These are phyloP conservation scores for Alnus rubra DNA, from an alignment of 306 rosid genomes.

Conservation along the genomic window DNA sequence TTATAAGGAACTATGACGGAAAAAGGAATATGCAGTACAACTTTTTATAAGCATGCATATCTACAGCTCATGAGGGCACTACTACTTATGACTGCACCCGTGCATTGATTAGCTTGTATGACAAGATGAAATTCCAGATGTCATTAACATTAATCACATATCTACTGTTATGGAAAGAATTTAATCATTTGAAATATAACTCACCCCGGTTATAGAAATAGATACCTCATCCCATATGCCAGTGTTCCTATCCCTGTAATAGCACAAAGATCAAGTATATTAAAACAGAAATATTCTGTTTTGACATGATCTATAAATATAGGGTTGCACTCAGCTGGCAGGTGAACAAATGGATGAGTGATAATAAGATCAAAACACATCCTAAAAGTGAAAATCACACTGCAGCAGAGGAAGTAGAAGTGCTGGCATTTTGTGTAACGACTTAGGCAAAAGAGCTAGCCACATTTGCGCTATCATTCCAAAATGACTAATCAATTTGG, in stretches of 20 bases:
- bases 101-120: not conserved
- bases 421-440: not conserved
- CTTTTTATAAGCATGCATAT: conserved; percentile 3
- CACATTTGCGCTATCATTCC: no score
- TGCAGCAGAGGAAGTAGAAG: not conserved
- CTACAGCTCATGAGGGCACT: not conserved
- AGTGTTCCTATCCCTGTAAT: conserved; percentile 91
- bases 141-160: not conserved
- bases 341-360: not conserved
- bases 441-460: no score
- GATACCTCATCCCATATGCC: conserved; percentile 99
- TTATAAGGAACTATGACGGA: not conserved
- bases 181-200: conserved; percentile 33
- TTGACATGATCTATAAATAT: conserved; percentile 14
- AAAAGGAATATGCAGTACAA: conserved; percentile 8
- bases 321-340: not conserved
- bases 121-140: not conserved
- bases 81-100: not conserved
- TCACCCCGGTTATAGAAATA: conserved; percentile 78
- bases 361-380: not conserved
- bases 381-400: not conserved
- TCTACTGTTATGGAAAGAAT: conserved; percentile 20
- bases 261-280: conserved; percentile 27
- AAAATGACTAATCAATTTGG: no score
- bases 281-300: conserved; percentile 17